Percentiles rank a stretch among this genome's conserved stretches.
Evolutionary conservation across 1,139 yeast species (phyloP).

Genomic region (Candida sanyaensis): DNA sequence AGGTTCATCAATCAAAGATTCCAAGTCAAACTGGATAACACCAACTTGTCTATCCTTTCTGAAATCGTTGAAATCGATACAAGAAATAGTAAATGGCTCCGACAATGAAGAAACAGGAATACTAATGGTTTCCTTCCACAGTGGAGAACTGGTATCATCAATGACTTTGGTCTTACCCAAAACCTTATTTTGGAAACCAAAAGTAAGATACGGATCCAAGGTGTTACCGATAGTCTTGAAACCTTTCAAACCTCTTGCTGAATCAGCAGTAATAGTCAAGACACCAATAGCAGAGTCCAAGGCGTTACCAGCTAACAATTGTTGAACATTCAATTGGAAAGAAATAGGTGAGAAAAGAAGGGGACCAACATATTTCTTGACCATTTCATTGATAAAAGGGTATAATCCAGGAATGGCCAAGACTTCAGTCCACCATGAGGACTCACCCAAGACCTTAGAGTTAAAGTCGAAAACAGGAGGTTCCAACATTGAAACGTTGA

Average conservation of each 20-base stretch:
- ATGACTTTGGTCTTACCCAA: slow-evolving; percentile 69
- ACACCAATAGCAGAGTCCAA: slow-evolving; percentile 86
- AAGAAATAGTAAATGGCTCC: slow-evolving; percentile 73
- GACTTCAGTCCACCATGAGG: slow-evolving; percentile 83
- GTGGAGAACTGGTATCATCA: slow-evolving; percentile 66
- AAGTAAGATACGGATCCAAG: slow-evolving; percentile 85
- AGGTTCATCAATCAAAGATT: slow-evolving; percentile 57
- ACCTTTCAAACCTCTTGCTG: slow-evolving; percentile 69
- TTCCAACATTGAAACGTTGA: slow-evolving; percentile 79
- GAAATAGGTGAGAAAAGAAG: slow-evolving; percentile 86
- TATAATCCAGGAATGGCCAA: slow-evolving; percentile 83
- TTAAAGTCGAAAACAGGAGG: slow-evolving; percentile 87
- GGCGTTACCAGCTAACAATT: slow-evolving; percentile 82
- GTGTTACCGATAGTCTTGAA: slow-evolving; percentile 73
- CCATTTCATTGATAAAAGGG: slow-evolving; percentile 80
- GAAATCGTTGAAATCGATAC: slow-evolving; percentile 73
- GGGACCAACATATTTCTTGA: slow-evolving; percentile 84
- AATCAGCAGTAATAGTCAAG: slow-evolving; percentile 63
- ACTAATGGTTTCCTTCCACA: slow-evolving; percentile 79
- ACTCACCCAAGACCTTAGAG: slow-evolving; percentile 70
- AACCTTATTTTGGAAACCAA: slow-evolving; percentile 58
- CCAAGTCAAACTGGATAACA: slow-evolving; percentile 72
- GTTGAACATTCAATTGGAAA: slow-evolving; percentile 89
- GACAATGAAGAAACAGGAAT: slow-evolving; percentile 73
- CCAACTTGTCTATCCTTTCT: slow-evolving; percentile 86